Base-by-base conservation (phyloP, 805 yeast species). In the Suhomyces sp. region DNA sequence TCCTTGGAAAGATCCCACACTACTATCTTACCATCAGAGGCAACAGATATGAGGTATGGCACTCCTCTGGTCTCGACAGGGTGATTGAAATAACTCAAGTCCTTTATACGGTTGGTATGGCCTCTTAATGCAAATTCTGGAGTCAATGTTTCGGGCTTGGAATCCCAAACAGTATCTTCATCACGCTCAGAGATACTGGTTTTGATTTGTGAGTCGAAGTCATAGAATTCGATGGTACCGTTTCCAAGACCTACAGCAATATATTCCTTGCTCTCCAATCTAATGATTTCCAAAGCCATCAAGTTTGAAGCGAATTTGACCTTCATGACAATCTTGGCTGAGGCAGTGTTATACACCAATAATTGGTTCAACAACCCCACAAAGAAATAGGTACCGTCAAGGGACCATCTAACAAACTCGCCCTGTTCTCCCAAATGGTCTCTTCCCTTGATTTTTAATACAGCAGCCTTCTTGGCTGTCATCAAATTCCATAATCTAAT, bases 401-500 rank as follows among this genome's bases (percentile, higher is more conserved):
- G 47, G 9, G 80, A 61, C 93, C 95, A 88, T 33, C 76, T 70
- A 7, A 81, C 84, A 51, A 65, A 68, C 42, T 79, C 81, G 28
- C 81, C 83, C 38, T 70, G 63, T 59, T 83, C 85, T 5, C 82
- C 82, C 40, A 72, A 60, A 45, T 82, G 79, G 52, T 81, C 85
- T 41, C 71, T 77, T 25, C 82, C 83, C 54, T 74, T 81, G 40
- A 85, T 63, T 53, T 84, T 88, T 60, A 90, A 65, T 8, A 76
- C 70, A 1, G 95, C 90, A 13, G 98, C 98, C 60, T 88, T 90
- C 56, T 86, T 85, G 10, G 88, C 93, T 1, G 97, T 91, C 98
- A 93, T 91, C 46, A 93, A 68, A 56, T 93, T 93, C 98, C 98
- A 93, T 39, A 93, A 70, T 53, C 91, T 72, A 23, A 93, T 72